Evolutionary conservation across 495 filamentous ascomycete genomes (phyloP).

Genomic region (Saxophila tyrrhenica): DNA sequence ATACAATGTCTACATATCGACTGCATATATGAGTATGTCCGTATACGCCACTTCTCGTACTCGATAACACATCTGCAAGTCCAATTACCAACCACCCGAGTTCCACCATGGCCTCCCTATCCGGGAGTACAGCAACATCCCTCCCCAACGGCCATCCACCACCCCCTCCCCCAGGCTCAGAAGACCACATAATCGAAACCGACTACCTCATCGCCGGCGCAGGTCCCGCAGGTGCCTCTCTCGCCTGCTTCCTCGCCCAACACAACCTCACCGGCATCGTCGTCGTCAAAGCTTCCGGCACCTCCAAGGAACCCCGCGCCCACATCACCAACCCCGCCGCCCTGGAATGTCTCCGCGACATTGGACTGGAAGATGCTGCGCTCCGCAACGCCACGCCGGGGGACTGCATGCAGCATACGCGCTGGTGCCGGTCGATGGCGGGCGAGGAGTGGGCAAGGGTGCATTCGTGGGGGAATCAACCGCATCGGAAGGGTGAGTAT

Average conservation of each 20-base stretch:
- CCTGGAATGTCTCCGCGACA: constrained; percentile 45
- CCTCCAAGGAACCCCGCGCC: constrained; percentile 42
- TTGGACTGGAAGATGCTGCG: constrained; percentile 41
- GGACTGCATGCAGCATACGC: constrained; percentile 37
- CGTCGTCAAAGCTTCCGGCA: constrained; percentile 36
- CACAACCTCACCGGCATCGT: constrained; percentile 42
- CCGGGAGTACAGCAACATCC: neutral
- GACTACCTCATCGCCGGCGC: constrained; percentile 45
- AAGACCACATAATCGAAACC: constrained; percentile 24
- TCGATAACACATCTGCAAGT: no score
- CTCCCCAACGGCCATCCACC: constrained; percentile 1
- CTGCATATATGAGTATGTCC: no score
- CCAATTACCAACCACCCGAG: no score
- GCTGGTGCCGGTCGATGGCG: constrained; percentile 43
- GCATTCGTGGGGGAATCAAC: constrained; percentile 42
- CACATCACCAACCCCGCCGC: constrained; percentile 54
- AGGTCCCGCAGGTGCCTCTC: constrained; percentile 43
- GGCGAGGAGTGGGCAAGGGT: constrained; percentile 45
- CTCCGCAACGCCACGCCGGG: constrained; percentile 29
- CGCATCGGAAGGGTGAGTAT: constrained; percentile 40
- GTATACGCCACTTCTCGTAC: no score
- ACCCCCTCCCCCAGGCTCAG: neutral
- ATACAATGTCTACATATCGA: no score
- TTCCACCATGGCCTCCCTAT: constrained; percentile 1
- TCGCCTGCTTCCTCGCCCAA: constrained; percentile 44